A percentile compares a stretch with the other conserved stretches of the same genome.
Conservation (phyloP, 805 yeast genomes). For the Kurtzmaniella fragi region DNA sequence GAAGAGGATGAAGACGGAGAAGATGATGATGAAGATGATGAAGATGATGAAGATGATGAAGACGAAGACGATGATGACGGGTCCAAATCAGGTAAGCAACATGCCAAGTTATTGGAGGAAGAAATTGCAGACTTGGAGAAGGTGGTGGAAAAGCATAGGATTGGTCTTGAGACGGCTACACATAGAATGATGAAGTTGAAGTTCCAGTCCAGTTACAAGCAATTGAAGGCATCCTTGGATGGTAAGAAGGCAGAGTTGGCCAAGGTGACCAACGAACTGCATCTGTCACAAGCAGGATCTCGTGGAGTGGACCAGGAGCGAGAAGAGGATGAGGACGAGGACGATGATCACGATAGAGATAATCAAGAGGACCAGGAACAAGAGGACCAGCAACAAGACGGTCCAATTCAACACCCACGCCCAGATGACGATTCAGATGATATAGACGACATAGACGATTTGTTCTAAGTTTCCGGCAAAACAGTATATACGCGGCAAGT, state of each 20-base stretch:
- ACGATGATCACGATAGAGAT: slow-evolving; percentile 19
- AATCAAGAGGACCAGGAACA: slow-evolving; percentile 25
- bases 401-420: slow-evolving; percentile 4
- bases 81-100: slow-evolving; percentile 46
- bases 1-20: slow-evolving; percentile 52
- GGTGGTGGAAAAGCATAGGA: slow-evolving; percentile 71
- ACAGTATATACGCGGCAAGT: slow-evolving; percentile 2
- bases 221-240: slow-evolving; percentile 77
- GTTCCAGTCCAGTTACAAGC: slow-evolving; percentile 72
- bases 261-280: slow-evolving; percentile 22
- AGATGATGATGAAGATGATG: slow-evolving; percentile 52
- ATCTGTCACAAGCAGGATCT: slow-evolving; percentile 21
- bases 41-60: slow-evolving; percentile 47
- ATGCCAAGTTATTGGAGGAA: slow-evolving; percentile 70
- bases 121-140: slow-evolving; percentile 77
- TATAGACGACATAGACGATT: slow-evolving; percentile 35
- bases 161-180: slow-evolving; percentile 65
- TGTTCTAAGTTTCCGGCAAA: slow-evolving; percentile 14
- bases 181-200: slow-evolving; percentile 86
- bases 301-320: slow-evolving; percentile 21
- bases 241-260: slow-evolving; percentile 65
- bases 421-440: slow-evolving; percentile 15
- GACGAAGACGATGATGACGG: slow-evolving; percentile 48
- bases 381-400: slow-evolving; percentile 20
- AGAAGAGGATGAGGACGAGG: slow-evolving; percentile 21